phyloP scores from a whole-genome alignment of 495 filamentous ascomycete genomes.

The Gamarada debralockiae region DNA sequence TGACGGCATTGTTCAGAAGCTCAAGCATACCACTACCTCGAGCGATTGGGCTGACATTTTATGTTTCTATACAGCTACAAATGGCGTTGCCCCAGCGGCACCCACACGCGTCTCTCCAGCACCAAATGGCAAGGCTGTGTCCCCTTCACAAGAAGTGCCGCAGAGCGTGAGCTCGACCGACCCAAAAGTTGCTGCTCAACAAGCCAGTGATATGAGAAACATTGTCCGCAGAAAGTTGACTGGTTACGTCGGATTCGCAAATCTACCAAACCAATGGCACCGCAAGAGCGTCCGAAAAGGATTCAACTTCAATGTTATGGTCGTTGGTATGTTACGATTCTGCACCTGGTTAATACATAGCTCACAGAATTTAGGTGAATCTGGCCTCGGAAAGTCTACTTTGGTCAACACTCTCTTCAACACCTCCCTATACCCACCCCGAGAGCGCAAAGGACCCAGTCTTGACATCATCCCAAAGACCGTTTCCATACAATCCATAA shows the following conservation, averaged over 20 bases:
- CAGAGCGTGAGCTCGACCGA: constrained; percentile 61
- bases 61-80: constrained; percentile 28
- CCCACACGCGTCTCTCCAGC: constrained; percentile 21
- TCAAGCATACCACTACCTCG: constrained; percentile 15
- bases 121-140: constrained; percentile 23
- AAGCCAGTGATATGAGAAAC: constrained; percentile 86
- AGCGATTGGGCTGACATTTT: constrained; percentile 25
- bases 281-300: constrained; percentile 99
- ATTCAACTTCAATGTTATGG: constrained; percentile 99
- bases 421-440: constrained; percentile 96
- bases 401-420: constrained; percentile 99
- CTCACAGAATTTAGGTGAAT: constrained; percentile 70
- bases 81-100: constrained; percentile 25
- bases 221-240: constrained; percentile 98
- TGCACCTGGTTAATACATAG: background rate
- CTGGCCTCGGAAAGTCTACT: constrained; percentile 97
- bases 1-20: constrained; percentile 14
- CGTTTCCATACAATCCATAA: constrained; percentile 96
- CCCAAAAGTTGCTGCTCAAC: constrained; percentile 67
- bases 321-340: constrained; percentile 73
- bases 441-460: constrained; percentile 94
- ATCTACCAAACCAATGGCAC: constrained; percentile 99
- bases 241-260: constrained; percentile 97
- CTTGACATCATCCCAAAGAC: constrained; percentile 99
- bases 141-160: constrained; percentile 20